These are phyloP conservation scores for Creolimax fragrantissima DNA, from an alignment of 78 protist genomes.

Conservation along the genomic window DNA sequence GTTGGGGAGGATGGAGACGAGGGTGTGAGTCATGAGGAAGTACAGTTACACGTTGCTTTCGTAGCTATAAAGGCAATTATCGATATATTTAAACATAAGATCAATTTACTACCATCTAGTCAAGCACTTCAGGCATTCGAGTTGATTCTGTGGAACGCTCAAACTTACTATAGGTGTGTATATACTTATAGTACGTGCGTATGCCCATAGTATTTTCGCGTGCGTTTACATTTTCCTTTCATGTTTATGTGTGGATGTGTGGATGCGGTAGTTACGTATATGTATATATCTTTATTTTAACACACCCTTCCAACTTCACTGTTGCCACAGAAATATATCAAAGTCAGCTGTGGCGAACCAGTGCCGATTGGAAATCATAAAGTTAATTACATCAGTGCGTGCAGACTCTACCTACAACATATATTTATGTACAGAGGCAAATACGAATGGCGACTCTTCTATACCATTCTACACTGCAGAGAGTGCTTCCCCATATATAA, in stretches of 20 bases:
- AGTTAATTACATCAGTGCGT: background rate
- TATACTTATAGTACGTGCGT: background rate
- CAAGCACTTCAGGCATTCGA: background rate
- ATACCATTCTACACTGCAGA: background rate
- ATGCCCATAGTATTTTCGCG: background rate
- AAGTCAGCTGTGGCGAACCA: background rate
- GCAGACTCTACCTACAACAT: background rate
- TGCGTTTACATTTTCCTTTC: background rate
- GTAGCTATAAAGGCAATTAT: background rate
- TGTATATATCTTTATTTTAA: too few relatives aligned
- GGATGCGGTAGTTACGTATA: background rate
- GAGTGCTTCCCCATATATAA: background rate
- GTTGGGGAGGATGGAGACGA: background rate
- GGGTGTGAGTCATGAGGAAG: background rate
- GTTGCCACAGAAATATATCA: background rate
- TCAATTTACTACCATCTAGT: background rate
- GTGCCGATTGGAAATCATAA: background rate
- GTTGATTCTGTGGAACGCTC: background rate
- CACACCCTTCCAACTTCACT: background rate
- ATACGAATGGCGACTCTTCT: background rate
- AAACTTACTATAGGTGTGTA: background rate
- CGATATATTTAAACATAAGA: background rate
- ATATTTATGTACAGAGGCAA: background rate
- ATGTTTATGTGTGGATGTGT: background rate
- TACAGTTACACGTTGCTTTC: background rate